Base-by-base conservation (phyloP, 306 rosid species). In the Castanospermum australe region DNA sequence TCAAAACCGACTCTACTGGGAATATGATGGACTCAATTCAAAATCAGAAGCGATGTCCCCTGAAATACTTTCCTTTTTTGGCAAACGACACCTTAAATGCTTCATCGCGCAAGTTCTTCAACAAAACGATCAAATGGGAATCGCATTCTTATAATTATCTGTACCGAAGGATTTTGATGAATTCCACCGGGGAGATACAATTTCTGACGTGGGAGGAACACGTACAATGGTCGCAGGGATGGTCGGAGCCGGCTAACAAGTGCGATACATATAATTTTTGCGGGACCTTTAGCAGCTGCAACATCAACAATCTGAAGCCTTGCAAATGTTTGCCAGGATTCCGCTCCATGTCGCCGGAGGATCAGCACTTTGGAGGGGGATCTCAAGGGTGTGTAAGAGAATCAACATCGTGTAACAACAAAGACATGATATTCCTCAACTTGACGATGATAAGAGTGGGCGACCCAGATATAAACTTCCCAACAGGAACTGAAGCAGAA, bases 241-340 rank as follows among this genome's bases (percentile, higher is more conserved):
- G 82, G 86, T 8, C 0, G 1, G 62, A 14, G 24, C 90, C 95
- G 9, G 4, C 2, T 11, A 64, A 75, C 17, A 0, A 0, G 0
- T 91, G 90, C 14, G 50, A 80, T 0, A 60, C 22, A 63, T 9
- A 65, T 6, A 35, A 85, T 12, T 21, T 2, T 32, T 90, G 90
- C 14, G 90, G 90, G 12, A 44, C 2, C 50, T 87, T 79, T 30
- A 82, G 86, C 18, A 62, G 57, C 50, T 87, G 93, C 45, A 80
- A 78, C 39, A 0, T 0, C 2, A 8, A 79, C 2, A 48, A 85
- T 47, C 0, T 0, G 1, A 28, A 0, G 0, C 0, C 0, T 1
- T 87, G 93, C 81, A 84, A 78, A 32, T 91, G 90, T 28, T 81
- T 91, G 64, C 93, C 89, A 0, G 88, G 91, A 22, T 91, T 87